Conservation (phyloP, 1,139 yeast species). For the Candida tropicalis region DNA sequence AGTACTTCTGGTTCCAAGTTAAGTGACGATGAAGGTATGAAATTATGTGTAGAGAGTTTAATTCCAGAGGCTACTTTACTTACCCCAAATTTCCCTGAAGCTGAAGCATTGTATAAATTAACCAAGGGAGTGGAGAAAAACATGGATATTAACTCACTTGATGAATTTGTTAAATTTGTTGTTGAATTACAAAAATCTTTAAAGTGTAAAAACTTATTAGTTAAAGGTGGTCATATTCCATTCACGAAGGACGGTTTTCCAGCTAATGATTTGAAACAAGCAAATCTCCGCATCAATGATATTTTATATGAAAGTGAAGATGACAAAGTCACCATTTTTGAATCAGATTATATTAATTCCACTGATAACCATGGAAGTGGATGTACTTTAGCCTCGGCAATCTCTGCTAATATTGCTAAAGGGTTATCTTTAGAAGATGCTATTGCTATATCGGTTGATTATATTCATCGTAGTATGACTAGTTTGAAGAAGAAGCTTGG, state of each 20-base stretch:
- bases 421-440: conserved; percentile 50
- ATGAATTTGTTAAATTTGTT: conserved; percentile 36
- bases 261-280: conserved; percentile 16
- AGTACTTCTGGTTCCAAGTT: conserved; percentile 74
- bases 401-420: conserved; percentile 73
- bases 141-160: conserved; percentile 14
- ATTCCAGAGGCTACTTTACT: conserved; percentile 60
- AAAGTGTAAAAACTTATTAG: conserved; percentile 56
- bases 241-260: conserved; percentile 35
- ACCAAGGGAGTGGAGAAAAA: conserved; percentile 13
- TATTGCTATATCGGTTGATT: conserved; percentile 59
- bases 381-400: conserved; percentile 82
- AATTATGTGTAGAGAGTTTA: conserved; percentile 45
- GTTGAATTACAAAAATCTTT: conserved; percentile 40
- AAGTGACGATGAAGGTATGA: conserved; percentile 51
- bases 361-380: conserved; percentile 87
- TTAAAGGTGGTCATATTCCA: conserved; percentile 84
- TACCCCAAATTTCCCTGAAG: conserved; percentile 81
- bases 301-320: conserved; percentile 54
- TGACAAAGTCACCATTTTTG: conserved; percentile 44
- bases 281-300: conserved; percentile 49
- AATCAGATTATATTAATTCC: conserved; percentile 52
- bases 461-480: conserved; percentile 66
- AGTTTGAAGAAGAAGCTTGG: conserved; percentile 45
- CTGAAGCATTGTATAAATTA: conserved; percentile 39